Percentiles rank a stretch among this genome's conserved stretches.
phyloP scores from a whole-genome alignment of 78 protist genomes.

The Creolimax fragrantissima region DNA sequence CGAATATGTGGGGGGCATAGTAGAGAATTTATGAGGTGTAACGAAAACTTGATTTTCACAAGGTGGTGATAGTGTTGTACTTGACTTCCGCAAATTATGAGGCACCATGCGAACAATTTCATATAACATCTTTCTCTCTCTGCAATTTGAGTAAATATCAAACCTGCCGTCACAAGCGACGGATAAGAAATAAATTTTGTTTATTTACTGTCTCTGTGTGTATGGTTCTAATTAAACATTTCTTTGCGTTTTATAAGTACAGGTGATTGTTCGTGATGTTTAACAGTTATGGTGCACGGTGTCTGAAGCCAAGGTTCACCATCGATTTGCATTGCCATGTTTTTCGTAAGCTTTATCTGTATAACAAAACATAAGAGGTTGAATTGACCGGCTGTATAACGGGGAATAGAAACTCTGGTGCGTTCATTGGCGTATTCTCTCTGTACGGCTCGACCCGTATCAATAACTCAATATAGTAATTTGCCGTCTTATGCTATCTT shows the following conservation, averaged over 20 bases:
- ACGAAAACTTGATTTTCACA: too few species aligned
- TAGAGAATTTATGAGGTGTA: too few species aligned
- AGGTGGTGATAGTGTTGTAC: too few species aligned
- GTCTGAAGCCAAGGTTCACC: slow-evolving; percentile 47
- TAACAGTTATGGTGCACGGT: neutral
- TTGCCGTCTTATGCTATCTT: too few species aligned
- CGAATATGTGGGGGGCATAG: too few species aligned
- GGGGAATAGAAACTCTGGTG: neutral
- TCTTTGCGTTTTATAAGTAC: slow-evolving; percentile 2
- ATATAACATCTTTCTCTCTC: too few species aligned
- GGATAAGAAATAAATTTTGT: too few species aligned
- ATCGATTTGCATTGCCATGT: slow-evolving; percentile 27
- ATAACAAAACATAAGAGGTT: neutral
- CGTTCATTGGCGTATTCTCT: neutral
- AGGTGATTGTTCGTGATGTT: neutral
- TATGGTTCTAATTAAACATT: neutral
- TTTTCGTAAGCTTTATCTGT: neutral
- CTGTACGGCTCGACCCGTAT: neutral
- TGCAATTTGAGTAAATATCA: too few species aligned
- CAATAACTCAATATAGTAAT: slow-evolving; percentile 1
- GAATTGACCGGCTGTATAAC: neutral
- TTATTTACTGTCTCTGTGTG: too few species aligned
- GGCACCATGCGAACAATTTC: too few species aligned
- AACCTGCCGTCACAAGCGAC: too few species aligned
- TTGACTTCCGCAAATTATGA: too few species aligned